Base-by-base conservation (phyloP, 345 rosid genomes). In the Citropsis articulata region DNA sequence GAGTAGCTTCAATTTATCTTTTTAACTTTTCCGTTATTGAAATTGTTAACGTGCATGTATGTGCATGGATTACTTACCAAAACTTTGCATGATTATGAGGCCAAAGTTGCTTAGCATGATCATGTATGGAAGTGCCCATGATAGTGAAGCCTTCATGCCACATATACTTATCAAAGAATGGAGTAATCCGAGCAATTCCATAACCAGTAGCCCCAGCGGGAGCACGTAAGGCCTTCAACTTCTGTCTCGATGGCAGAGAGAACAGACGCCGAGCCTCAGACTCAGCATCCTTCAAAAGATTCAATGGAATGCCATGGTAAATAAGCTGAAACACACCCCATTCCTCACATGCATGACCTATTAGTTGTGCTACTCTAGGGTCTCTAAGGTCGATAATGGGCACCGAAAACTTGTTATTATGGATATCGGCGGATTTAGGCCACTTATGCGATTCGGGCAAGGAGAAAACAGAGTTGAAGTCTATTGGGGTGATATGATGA, bases 111-210 rank as follows among this genome's bases (percentile, higher is more conserved):
- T 81, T 88, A 55, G 92, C 97, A 66, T 94, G 93, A 69, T 86
- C 88, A 25, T 77, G 28, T 21, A 95, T 90, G 0, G 97, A 90
- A 53, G 22, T 53, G 36, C 93, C 95, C 45, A 85, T 79, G 71
- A 94, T 86, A 30, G 98, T 94, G 75, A 94, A 93, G 45, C 98
- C 98, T 87, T 94, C 98, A 57, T 94, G 92, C 98, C 98, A 93
- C 98, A 94, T 90, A 75, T 78, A 77, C 85, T 91, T 90, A 5
- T 74, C 55, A 75, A 94, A 94, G 81, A 92, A 91, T 13, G 89
- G 86, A 4, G 97, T 82, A 53, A 94, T 89, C 79, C 90, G 87
- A 61, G 97, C 93, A 1, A 83, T 75, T 22, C 98, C 98, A 10
- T 94, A 94, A 4, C 98, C 98, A 9, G 90, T 82, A 75, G 87